A percentile compares a stretch with the other conserved stretches of the same genome.
Evolutionary conservation across 805 yeast genomes (phyloP).

Genomic region (Myxozyma mucilagina): DNA sequence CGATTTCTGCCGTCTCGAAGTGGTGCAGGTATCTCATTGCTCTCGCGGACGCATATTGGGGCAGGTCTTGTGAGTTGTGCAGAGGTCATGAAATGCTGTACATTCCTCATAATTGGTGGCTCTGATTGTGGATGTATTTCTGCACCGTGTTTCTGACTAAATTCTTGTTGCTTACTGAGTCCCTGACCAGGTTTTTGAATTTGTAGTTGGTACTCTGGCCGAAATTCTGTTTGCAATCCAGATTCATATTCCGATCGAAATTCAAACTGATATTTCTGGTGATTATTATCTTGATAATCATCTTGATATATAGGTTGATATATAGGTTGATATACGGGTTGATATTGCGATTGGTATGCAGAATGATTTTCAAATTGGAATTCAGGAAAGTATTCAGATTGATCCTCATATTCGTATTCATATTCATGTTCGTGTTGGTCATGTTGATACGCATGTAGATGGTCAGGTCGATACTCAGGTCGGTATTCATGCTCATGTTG

Average conservation of each 20-base stretch:
- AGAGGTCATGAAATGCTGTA: background rate
- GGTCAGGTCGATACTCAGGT: no score
- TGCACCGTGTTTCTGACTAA: no score
- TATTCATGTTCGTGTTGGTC: no score
- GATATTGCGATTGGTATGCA: background rate
- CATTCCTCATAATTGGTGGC: background rate
- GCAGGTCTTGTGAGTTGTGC: conserved; percentile 22
- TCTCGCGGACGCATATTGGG: conserved; percentile 1
- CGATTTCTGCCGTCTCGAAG: background rate
- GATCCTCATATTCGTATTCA: background rate
- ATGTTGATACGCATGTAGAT: no score
- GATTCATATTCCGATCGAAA: no score
- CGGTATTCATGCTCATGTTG: no score
- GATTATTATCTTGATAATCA: no score
- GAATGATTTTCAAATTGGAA: background rate
- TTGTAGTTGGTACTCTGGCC: no score
- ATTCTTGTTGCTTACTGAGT: background rate
- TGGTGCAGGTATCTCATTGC: conserved; percentile 8
- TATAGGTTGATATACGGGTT: background rate
- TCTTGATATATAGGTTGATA: background rate
- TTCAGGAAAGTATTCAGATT: background rate
- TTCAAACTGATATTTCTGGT: no score
- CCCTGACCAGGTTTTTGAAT: background rate
- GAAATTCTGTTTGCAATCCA: no score
- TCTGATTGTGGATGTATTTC: background rate